Evolutionary conservation across 345 rosid species (phyloP).

Genomic region (Noccaea bulbosa): DNA sequence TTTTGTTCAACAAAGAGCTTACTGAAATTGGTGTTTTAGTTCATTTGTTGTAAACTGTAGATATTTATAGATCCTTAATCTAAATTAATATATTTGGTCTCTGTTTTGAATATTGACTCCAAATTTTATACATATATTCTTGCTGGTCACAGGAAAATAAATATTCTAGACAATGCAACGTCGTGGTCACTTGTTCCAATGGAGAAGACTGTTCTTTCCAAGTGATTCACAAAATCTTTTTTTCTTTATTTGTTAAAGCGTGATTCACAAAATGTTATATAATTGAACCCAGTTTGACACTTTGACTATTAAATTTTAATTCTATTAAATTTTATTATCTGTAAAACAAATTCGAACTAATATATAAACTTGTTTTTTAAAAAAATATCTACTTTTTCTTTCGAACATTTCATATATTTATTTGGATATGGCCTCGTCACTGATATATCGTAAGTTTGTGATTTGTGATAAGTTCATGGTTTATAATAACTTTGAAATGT

Average conservation of each 20-base stretch:
- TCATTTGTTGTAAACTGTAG: not conserved
- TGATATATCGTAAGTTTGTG: not conserved
- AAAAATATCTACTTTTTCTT: not conserved
- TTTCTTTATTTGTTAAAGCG: no score
- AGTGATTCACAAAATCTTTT: constrained; percentile 2
- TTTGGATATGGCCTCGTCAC: not conserved
- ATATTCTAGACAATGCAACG: constrained; percentile 10
- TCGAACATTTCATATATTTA: not conserved
- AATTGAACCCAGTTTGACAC: not conserved
- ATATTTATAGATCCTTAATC: constrained; percentile 5
- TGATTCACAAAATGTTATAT: not conserved
- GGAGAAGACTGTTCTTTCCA: constrained; percentile 33
- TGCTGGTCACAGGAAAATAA: constrained; percentile 17
- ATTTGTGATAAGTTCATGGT: not conserved
- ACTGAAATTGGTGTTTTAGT: not conserved
- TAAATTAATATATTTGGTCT: constrained; percentile 27
- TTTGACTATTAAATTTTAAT: not conserved
- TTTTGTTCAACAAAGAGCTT: not conserved
- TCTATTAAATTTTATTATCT: not conserved
- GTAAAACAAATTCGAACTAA: not conserved
- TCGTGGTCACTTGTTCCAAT: constrained; percentile 34
- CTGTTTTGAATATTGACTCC: constrained; percentile 28
- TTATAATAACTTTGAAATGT: not conserved
- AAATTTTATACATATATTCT: constrained; percentile 9
- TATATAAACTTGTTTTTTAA: not conserved